A percentile compares a stretch with the other conserved stretches of the same genome.
phyloP scores from a whole-genome alignment of 2,329 filamentous ascomycete genomes.

The Aschersonia sp. region DNA sequence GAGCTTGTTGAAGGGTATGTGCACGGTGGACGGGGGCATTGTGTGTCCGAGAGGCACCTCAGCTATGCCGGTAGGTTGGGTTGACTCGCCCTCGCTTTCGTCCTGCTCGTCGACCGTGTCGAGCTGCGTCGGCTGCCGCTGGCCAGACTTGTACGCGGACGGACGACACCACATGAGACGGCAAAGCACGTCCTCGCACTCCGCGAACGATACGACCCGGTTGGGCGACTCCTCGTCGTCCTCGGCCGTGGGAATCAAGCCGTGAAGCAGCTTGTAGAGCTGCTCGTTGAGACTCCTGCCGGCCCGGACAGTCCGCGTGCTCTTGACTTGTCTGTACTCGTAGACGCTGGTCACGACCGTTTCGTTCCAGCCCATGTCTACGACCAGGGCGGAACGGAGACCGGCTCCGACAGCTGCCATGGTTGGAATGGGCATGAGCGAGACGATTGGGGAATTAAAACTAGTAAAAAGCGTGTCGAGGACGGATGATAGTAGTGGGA shows the following conservation, averaged over 20 bases:
- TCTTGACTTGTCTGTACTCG: conserved; percentile 72
- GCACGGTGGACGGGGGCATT: conserved; percentile 36
- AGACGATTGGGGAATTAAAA: conserved; percentile 68
- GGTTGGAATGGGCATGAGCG: conserved; percentile 63
- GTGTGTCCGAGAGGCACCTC: conserved; percentile 32
- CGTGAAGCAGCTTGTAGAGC: conserved; percentile 47
- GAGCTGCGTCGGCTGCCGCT: conserved; percentile 22
- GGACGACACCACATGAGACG: conserved; percentile 63
- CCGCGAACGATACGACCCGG: conserved; percentile 49
- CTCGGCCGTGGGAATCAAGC: conserved; percentile 12
- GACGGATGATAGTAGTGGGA: conserved; percentile 60
- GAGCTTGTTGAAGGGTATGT: conserved; percentile 55
- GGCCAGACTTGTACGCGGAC: conserved; percentile 15
- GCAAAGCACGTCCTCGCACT: conserved; percentile 65
- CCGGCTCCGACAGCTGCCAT: conserved; percentile 67
- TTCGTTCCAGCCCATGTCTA: conserved; percentile 89
- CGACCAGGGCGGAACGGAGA: conserved; percentile 67
- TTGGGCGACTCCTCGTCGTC: conserved; percentile 14
- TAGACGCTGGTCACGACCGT: conserved; percentile 76
- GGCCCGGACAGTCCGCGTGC: conserved; percentile 56
- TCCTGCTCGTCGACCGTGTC: conserved; percentile 43
- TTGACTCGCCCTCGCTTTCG: conserved; percentile 27
- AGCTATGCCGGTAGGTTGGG: conserved; percentile 13
- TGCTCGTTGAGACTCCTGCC: conserved; percentile 58
- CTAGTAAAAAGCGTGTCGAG: conserved; percentile 68